phyloP scores from a whole-genome alignment of 805 yeast genomes.

The Hanseniaspora taiwanica region DNA sequence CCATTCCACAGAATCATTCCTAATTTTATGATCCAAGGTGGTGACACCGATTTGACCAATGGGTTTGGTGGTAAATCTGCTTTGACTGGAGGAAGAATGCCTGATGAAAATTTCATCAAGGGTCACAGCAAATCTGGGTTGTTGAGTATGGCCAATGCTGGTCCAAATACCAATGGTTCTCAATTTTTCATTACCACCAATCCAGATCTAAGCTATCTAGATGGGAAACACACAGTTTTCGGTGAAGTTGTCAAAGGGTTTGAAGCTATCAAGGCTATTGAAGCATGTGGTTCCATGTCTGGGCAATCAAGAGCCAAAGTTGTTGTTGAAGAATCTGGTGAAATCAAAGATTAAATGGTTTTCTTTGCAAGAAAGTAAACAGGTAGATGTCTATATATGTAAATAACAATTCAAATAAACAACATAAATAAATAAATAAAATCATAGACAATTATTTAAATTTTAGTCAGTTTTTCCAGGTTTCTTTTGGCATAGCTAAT shows the following conservation, averaged over 20 bases:
- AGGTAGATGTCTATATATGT: too few species aligned
- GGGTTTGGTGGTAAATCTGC: conserved; percentile 85
- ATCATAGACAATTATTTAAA: too few species aligned
- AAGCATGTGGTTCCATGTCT: conserved; percentile 48
- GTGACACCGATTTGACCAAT: conserved; percentile 74
- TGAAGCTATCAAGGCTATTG: conserved; percentile 45
- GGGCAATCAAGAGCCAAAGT: conserved; percentile 58
- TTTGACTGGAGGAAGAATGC: conserved; percentile 58
- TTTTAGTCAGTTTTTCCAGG: too few species aligned
- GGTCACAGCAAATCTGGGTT: conserved; percentile 71
- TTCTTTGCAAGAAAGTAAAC: too few species aligned
- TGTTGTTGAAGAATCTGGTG: conserved; percentile 51
- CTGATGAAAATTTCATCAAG: conserved; percentile 49
- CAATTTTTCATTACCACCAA: conserved; percentile 90
- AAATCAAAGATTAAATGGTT: conserved; percentile 10
- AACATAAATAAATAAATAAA: too few species aligned
- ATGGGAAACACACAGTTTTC: conserved; percentile 89
- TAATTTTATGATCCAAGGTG: conserved; percentile 93
- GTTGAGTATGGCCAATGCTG: conserved; percentile 86
- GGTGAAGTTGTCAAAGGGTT: conserved; percentile 72
- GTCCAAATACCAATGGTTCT: conserved; percentile 86
- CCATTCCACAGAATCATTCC: conserved; percentile 92
- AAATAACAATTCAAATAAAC: too few species aligned
- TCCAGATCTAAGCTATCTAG: conserved; percentile 66
- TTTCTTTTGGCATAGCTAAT: too few species aligned